phyloP scores from a whole-genome alignment of 352 stramenopile genomes.

The Phytophthora capsici region DNA sequence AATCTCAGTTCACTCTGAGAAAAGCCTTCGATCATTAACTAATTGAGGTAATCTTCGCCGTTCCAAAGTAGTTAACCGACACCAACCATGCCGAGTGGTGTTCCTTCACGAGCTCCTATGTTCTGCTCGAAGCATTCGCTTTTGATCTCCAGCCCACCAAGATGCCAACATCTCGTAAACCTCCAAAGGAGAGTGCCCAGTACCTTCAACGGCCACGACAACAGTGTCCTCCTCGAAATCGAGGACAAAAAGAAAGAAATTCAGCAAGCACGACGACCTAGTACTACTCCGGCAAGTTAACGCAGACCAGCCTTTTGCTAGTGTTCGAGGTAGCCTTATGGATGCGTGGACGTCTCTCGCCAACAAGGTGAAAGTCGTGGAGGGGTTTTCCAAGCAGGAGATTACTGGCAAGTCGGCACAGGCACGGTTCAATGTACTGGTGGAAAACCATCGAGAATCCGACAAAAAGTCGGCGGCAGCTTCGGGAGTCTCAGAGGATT shows the following conservation, averaged over 20 bases:
- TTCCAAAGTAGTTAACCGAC: too few relatives aligned
- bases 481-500: slow-evolving; percentile 1
- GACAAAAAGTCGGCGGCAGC: background rate
- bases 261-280: slow-evolving; percentile 10
- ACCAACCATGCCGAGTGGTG: background rate
- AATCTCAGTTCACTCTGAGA: slow-evolving; percentile 4
- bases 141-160: too few relatives aligned
- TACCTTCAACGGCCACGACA: background rate
- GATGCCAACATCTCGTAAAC: too few relatives aligned
- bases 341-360: slow-evolving; percentile 4
- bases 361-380: slow-evolving; percentile 2
- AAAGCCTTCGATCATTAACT: background rate
- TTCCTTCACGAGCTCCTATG: too few relatives aligned
- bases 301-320: background rate
- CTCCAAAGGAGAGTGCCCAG: background rate
- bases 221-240: background rate
- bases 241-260: slow-evolving; percentile 2
- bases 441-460: background rate
- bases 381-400: slow-evolving; percentile 12
- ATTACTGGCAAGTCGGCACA: slow-evolving; percentile 16
- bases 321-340: background rate
- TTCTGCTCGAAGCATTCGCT: too few relatives aligned
- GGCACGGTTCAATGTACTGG: slow-evolving; percentile 10
- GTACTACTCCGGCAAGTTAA: background rate
- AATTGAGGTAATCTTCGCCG: too few relatives aligned